Conservation (phyloP, 768 basidiomycete species). For the Mycena crocata region DNA sequence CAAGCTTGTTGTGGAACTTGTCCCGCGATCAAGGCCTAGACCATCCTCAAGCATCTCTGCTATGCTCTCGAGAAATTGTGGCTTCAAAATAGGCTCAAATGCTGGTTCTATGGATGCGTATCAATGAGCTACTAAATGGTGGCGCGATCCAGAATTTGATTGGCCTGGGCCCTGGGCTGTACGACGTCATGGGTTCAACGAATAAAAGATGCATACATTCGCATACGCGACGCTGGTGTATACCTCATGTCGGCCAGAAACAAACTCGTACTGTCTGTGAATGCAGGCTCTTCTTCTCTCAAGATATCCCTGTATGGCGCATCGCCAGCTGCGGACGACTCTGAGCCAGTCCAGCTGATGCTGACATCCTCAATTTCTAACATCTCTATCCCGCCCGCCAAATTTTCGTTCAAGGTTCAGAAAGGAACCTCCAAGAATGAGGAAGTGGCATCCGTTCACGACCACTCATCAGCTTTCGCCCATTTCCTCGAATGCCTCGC, state of each 20-base stretch:
- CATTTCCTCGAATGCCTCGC: conserved; percentile 66
- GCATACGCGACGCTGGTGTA: not conserved
- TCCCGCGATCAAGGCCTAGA: too few species aligned
- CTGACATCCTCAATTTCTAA: conserved; percentile 66
- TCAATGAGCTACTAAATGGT: too few species aligned
- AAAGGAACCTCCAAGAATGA: conserved; percentile 54
- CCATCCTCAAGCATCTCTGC: too few species aligned
- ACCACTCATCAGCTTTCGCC: conserved; percentile 73
- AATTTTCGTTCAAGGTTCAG: conserved; percentile 57
- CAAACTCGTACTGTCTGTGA: conserved; percentile 72
- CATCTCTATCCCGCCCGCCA: conserved; percentile 66
- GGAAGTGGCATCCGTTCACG: conserved; percentile 51
- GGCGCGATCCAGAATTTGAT: not conserved
- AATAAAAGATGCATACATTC: too few species aligned
- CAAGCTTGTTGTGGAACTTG: too few species aligned
- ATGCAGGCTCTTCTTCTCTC: conserved; percentile 88
- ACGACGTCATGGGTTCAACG: too few species aligned
- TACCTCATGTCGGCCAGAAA: conserved; percentile 5
- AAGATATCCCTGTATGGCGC: conserved; percentile 78
- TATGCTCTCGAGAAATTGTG: too few species aligned
- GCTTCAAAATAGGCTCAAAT: too few species aligned
- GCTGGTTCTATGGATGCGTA: too few species aligned
- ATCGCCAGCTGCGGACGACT: conserved; percentile 34
- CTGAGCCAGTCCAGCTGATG: conserved; percentile 54
- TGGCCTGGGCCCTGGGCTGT: too few species aligned